Evolutionary conservation across 106 monocot genomes (phyloP).

Genomic region (Apostasia shenzhenica): DNA sequence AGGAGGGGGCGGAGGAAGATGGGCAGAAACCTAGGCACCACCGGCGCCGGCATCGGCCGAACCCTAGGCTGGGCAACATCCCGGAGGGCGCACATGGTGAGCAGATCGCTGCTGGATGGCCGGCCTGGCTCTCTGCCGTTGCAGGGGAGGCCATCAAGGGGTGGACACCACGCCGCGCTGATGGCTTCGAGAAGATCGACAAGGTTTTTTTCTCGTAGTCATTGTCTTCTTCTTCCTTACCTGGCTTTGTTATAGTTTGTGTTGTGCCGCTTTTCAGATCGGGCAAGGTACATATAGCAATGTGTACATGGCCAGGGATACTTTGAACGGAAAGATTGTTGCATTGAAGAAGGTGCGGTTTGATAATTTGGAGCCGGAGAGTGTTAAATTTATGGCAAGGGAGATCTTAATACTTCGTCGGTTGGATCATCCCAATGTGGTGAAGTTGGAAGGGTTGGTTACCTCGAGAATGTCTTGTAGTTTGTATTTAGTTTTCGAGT

Average conservation of each 20-base stretch:
- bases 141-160: constrained; percentile 23
- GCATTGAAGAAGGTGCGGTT: constrained; percentile 2
- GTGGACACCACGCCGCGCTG: constrained; percentile 20
- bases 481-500: constrained; percentile 3
- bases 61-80: constrained; percentile 6
- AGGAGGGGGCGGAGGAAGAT: neutral
- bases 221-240: neutral
- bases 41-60: neutral
- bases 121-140: constrained; percentile 16
- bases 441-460: constrained; percentile 3
- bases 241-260: neutral
- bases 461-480: constrained; percentile 3
- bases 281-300: neutral
- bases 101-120: constrained; percentile 15
- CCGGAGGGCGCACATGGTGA: constrained; percentile 5
- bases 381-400: constrained; percentile 3
- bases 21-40: neutral
- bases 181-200: constrained; percentile 19
- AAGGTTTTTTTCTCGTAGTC: constrained; percentile 5
- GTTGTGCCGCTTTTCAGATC: neutral
- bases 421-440: neutral
- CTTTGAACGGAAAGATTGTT: neutral
- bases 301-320: neutral
- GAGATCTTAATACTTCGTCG: constrained; percentile 1
- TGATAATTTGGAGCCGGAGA: constrained; percentile 5